Evolutionary conservation across 2,329 filamentous ascomycete species (phyloP).

Genomic region (Calonectria pseudoturangicola): DNA sequence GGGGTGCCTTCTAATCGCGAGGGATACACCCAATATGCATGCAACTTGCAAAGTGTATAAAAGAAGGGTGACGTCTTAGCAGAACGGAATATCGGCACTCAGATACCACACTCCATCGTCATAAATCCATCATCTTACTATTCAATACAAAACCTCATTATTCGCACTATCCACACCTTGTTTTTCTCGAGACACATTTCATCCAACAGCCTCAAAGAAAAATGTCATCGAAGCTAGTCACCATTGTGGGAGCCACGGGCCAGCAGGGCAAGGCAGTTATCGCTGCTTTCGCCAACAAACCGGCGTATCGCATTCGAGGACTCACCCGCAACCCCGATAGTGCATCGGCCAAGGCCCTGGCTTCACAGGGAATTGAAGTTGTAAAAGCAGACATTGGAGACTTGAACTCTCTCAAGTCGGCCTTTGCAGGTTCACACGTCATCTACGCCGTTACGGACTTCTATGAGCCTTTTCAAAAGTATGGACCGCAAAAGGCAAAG

Average conservation of each 20-base stretch:
- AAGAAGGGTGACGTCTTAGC: neutral
- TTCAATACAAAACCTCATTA: neutral
- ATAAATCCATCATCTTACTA: neutral
- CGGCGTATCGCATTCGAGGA: slow-evolving; percentile 14
- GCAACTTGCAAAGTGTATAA: neutral
- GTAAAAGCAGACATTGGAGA: slow-evolving; percentile 29
- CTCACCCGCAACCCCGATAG: slow-evolving; percentile 26
- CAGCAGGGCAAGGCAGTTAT: slow-evolving; percentile 27
- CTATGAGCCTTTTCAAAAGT: neutral
- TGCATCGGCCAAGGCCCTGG: neutral
- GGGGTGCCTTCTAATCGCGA: neutral
- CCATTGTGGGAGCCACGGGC: slow-evolving; percentile 17
- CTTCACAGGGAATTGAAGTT: slow-evolving; percentile 22
- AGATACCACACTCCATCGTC: neutral
- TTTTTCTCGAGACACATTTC: neutral
- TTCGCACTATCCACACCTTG: neutral
- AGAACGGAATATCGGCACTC: neutral
- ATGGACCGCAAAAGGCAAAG: slow-evolving; percentile 19
- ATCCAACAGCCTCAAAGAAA: too few species aligned
- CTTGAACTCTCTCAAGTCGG: slow-evolving; percentile 15
- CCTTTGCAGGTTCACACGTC: slow-evolving; percentile 19
- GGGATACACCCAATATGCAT: neutral
- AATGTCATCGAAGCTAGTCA: slow-evolving; percentile 12
- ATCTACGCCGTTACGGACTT: slow-evolving; percentile 31
- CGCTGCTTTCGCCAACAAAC: slow-evolving; percentile 16